These are phyloP conservation scores for Plantago elongata DNA, from an alignment of 257 asterid genomes.

Conservation along the genomic window DNA sequence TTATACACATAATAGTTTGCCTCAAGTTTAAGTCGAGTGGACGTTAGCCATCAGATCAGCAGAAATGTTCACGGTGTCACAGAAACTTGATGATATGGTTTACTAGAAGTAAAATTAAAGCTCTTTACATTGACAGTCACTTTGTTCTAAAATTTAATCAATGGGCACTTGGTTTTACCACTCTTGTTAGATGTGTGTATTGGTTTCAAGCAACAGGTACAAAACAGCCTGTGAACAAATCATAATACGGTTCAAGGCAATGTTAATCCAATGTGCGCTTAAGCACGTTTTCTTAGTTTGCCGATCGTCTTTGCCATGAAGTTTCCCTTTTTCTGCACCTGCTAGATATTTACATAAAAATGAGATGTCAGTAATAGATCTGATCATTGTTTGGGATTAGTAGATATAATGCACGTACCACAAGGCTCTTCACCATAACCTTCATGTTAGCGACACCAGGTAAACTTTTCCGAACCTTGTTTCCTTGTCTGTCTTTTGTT, in stretches of 20 bases:
- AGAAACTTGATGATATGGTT: background rate
- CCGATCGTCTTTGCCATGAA: conserved; percentile 22
- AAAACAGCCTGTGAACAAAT: background rate
- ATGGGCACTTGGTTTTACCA: background rate
- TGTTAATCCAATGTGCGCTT: background rate
- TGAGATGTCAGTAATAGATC: background rate
- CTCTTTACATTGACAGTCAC: no score
- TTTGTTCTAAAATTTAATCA: no score
- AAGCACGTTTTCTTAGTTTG: conserved; percentile 18
- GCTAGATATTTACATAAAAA: background rate
- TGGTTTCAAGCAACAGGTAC: background rate
- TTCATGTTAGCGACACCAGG: conserved; percentile 20
- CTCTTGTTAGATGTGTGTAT: no score
- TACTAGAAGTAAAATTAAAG: background rate
- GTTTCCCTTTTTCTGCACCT: conserved; percentile 26
- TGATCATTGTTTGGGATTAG: background rate
- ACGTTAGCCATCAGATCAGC: background rate
- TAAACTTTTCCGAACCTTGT: conserved; percentile 17
- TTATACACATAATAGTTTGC: background rate
- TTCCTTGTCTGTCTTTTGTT: conserved; percentile 14
- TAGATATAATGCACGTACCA: conserved; percentile 17
- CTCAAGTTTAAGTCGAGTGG: background rate
- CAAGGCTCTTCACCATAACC: conserved; percentile 23
- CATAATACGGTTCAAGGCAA: no score
- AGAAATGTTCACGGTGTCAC: background rate